A percentile compares a stretch with the other conserved stretches of the same genome.
Conservation (phyloP, 805 yeast genomes). For the Monosporozyma solicola region DNA sequence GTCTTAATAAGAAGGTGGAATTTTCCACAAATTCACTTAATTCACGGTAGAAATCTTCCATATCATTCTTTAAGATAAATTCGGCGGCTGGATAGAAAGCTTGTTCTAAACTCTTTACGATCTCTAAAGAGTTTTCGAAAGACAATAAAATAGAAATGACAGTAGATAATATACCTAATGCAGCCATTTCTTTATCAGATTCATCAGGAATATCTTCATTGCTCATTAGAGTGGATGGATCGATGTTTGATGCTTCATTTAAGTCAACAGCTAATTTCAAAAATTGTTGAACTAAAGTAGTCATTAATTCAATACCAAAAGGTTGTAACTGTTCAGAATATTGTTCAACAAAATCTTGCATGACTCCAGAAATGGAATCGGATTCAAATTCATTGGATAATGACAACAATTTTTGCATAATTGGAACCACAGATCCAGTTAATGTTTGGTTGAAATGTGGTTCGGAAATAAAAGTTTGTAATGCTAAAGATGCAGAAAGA, state of each 20-base stretch:
- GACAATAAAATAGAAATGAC: constrained; percentile 73
- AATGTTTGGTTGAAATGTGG: constrained; percentile 62
- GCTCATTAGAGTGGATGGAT: constrained; percentile 31
- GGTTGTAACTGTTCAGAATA: constrained; percentile 87
- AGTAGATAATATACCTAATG: constrained; percentile 71
- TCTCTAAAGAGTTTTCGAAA: constrained; percentile 68
- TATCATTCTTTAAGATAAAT: constrained; percentile 52
- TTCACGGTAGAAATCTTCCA: constrained; percentile 71
- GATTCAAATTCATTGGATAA: constrained; percentile 76
- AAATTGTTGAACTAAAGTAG: constrained; percentile 64
- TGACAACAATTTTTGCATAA: constrained; percentile 70
- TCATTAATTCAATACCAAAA: constrained; percentile 65
- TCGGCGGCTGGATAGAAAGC: constrained; percentile 61
- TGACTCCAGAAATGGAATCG: constrained; percentile 79
- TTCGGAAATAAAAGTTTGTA: constrained; percentile 65
- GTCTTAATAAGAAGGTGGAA: constrained; percentile 50
- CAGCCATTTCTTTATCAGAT: constrained; percentile 73
- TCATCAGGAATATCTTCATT: constrained; percentile 33
- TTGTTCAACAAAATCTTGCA: constrained; percentile 91
- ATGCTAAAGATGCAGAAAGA: constrained; percentile 74
- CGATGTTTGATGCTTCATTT: constrained; percentile 46
- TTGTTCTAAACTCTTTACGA: constrained; percentile 55
- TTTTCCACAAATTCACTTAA: constrained; percentile 67
- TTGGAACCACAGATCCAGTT: constrained; percentile 59
- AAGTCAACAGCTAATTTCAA: constrained; percentile 60